Base-by-base conservation (phyloP, 1,139 yeast genomes). In the Saccharomyces hybrid region DNA sequence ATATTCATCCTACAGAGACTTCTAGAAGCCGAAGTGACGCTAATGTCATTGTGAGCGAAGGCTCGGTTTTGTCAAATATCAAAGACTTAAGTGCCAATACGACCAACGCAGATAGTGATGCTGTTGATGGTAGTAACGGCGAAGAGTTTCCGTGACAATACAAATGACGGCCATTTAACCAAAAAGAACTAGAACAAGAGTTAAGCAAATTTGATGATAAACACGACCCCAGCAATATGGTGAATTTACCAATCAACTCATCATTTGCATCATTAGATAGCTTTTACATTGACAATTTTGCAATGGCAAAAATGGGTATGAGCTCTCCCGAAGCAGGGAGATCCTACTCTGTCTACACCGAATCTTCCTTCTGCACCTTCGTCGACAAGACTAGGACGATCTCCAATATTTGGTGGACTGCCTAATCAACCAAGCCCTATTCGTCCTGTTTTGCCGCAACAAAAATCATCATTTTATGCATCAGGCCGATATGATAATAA, bases 241-340 rank as follows among this genome's bases (percentile, higher is more conserved):
- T 54, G 80, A 70, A 19, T 7, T 67, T 86, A 48, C 88, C 90
- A 0, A 75, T 84, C 19, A 83, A 82, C 59, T 88, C 86, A 52
- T 84, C 90, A 60, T 85, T 84, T 74, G 93, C 91, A 0, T 85
- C 91, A 0, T 73, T 86, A 65, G 90, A 86, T 65, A 84, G 90
- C 64, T 77, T 81, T 55, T 84, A 84, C 65, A 86, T 84, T 61
- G 88, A 84, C 53, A 71, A 68, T 49, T 72, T 64, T 58, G 76
- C 74, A 1, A 59, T 64, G 63, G 58, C 64, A 29, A 67, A 61
- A 50, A 54, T 64, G 55, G 64, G 62, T 1, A 51, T 48, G 24
- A 53, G 32, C 16, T 12, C 31, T 19, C 38, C 47, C 49, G 32
- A 53, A 48, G 34, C 48, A 26, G 42, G 42, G 14, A 51, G 16